Evolutionary conservation across 2,329 filamentous ascomycete genomes (phyloP).

Genomic region (Amylocarpus encephaloides): DNA sequence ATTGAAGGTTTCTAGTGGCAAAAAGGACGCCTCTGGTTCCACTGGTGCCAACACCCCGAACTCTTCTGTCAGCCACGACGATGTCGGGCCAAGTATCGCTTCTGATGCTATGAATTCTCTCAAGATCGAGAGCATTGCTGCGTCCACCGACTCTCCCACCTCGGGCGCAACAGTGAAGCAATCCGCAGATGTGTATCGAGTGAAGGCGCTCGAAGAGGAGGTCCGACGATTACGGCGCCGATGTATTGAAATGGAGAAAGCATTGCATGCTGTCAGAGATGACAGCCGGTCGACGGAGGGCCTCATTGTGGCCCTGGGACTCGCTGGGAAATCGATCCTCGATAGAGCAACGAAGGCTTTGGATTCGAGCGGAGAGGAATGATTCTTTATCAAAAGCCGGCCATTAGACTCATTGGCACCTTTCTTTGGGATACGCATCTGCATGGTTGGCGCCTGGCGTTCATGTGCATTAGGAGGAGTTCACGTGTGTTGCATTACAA

Average conservation of each 20-base stretch:
- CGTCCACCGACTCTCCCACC: not conserved
- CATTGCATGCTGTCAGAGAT: slow-evolving; percentile 22
- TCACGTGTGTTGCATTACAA: not conserved
- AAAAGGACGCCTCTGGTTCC: not conserved
- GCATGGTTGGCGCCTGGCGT: not conserved
- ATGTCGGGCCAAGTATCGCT: not conserved
- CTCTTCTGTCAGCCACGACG: slow-evolving; percentile 1
- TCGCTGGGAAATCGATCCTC: slow-evolving; percentile 18
- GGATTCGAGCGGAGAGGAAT: not conserved
- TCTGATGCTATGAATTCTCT: slow-evolving; percentile 2
- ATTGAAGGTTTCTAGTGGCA: slow-evolving; percentile 10
- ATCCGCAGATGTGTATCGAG: slow-evolving; percentile 8
- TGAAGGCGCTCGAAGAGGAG: slow-evolving; percentile 21
- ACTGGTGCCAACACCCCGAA: slow-evolving; percentile 1
- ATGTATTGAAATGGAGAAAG: slow-evolving; percentile 23
- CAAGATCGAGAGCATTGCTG: slow-evolving; percentile 12
- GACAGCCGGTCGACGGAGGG: slow-evolving; percentile 26
- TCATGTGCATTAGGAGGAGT: not conserved
- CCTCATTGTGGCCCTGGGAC: slow-evolving; percentile 20
- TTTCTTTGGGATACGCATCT: not conserved
- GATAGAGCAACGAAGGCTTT: slow-evolving; percentile 18
- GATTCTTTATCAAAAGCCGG: not conserved
- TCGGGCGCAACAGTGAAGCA: not conserved
- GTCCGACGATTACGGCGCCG: slow-evolving; percentile 22
- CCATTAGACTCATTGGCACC: not conserved